These are phyloP conservation scores for Phlebiopsis flavidoalba DNA, from an alignment of 768 basidiomycete species.

Conservation along the genomic window DNA sequence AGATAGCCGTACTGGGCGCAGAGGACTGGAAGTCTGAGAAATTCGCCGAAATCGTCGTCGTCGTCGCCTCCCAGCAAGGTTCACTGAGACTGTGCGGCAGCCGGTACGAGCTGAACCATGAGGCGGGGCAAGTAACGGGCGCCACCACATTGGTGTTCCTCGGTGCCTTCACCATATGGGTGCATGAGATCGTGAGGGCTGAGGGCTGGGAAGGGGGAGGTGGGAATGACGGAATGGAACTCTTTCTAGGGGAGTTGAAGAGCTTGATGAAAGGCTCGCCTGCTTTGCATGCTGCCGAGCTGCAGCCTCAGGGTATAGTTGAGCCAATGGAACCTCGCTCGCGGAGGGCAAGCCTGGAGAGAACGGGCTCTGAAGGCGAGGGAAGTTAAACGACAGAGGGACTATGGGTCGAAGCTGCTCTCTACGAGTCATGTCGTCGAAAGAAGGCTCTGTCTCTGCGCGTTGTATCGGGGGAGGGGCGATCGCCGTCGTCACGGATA, in stretches of 20 bases:
- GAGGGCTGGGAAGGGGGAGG: conserved; percentile 1
- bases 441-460: conserved; percentile 23
- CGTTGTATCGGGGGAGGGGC: conserved; percentile 10
- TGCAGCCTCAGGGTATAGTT: conserved; percentile 7
- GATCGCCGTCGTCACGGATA: conserved; percentile 13
- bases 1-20: background rate
- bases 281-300: background rate
- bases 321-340: conserved; percentile 11
- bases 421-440: conserved; percentile 6
- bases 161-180: background rate
- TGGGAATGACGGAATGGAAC: background rate
- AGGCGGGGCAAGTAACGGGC: background rate
- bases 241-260: conserved; percentile 8
- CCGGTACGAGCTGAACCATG: background rate
- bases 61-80: conserved; percentile 11
- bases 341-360: conserved; percentile 5
- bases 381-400: conserved; percentile 7
- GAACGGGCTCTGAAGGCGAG: background rate
- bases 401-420: conserved; percentile 3
- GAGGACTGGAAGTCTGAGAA: conserved; percentile 25
- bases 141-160: background rate
- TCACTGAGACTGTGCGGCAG: background rate
- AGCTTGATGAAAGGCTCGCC: background rate
- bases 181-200: conserved; percentile 2
- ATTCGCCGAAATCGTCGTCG: conserved; percentile 14